Evolutionary conservation across 1,284 basidiomycete genomes (phyloP), one percentile per base, ranked within the genome.

Genomic region (Bjerkandera adusta): DNA sequence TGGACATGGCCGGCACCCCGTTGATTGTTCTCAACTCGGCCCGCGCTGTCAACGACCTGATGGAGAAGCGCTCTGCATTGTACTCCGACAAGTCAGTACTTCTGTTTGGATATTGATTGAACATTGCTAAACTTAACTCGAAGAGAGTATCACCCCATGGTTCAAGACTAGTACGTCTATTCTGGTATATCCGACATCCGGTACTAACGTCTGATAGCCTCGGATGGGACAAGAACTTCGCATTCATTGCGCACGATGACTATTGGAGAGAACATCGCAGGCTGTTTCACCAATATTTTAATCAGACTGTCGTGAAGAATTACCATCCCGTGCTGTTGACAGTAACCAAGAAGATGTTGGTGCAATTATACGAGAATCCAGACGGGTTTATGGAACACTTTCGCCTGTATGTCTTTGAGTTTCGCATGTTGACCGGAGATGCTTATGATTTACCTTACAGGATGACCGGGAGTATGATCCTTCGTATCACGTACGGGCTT

Each of bases 141-240:
- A n/a, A n/a, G n/a, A n/a, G n/a, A n/a, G n/a, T n/a, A n/a, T n/a
- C n/a, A n/a, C n/a, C n/a, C n/a, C n/a, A n/a, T n/a, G n/a, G n/a
- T n/a, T n/a, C n/a, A n/a, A n/a, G n/a, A n/a, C n/a, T n/a, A n/a
- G n/a, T n/a, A n/a, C n/a, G n/a, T n/a, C n/a, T n/a, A n/a, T n/a
- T n/a, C n/a, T n/a, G n/a, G n/a, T n/a, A n/a, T n/a, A n/a, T n/a
- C n/a, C n/a, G n/a, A n/a, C n/a, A n/a, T n/a, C n/a, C n/a, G n/a
- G n/a, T n/a, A 30, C 27, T 30, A 30, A 30, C n/a, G 8, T 29
- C 27, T 20, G 18, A 21, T 43, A 76, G 73, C 30, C 73, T 75
- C 68, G 76, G 73, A 3, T 79, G 73, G 73, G 68, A 73, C 16
- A 77, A 73, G 67, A 71, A 70, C 37, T 72, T 79, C 37, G 71